Evolutionary conservation across 2,329 filamentous ascomycete species (phyloP).

Genomic region (Calonectria pseudoreteaudii): DNA sequence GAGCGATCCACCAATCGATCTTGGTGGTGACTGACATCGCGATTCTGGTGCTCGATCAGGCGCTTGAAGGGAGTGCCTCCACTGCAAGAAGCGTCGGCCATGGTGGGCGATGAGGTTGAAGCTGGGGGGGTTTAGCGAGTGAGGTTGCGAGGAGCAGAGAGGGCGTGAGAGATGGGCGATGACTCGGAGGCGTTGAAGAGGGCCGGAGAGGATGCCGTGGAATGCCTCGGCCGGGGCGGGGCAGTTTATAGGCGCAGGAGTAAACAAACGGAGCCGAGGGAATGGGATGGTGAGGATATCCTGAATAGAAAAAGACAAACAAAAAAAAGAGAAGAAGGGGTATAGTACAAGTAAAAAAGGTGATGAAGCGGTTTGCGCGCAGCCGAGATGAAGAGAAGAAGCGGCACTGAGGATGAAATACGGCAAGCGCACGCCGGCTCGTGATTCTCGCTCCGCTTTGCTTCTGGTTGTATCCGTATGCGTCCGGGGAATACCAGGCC

Average conservation of each 20-base stretch:
- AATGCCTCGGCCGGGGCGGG: conserved; percentile 34
- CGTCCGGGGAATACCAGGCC: background rate
- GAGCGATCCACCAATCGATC: conserved; percentile 51
- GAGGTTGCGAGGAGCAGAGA: background rate
- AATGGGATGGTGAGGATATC: conserved; percentile 8
- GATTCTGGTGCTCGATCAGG: conserved; percentile 55
- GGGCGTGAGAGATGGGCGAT: background rate
- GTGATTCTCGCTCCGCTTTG: conserved; percentile 14
- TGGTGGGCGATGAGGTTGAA: conserved; percentile 29
- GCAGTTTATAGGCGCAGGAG: conserved; percentile 14
- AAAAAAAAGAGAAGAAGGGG: background rate
- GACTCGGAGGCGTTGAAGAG: background rate
- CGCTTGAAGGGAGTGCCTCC: conserved; percentile 57
- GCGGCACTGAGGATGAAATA: background rate
- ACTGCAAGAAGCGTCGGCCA: conserved; percentile 57
- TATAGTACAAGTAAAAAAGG: background rate
- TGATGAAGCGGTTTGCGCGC: background rate
- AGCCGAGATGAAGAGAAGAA: background rate
- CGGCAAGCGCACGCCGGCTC: background rate
- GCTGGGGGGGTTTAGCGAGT: background rate
- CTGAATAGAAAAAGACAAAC: background rate
- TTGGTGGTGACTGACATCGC: conserved; percentile 55
- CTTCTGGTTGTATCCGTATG: background rate
- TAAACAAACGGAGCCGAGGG: conserved; percentile 6
- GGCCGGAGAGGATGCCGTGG: conserved; percentile 17